A percentile compares a stretch with the other conserved stretches of the same genome.
Evolutionary conservation across 208 protist genomes (phyloP).

Genomic region (Trypanosoma cruzi): DNA sequence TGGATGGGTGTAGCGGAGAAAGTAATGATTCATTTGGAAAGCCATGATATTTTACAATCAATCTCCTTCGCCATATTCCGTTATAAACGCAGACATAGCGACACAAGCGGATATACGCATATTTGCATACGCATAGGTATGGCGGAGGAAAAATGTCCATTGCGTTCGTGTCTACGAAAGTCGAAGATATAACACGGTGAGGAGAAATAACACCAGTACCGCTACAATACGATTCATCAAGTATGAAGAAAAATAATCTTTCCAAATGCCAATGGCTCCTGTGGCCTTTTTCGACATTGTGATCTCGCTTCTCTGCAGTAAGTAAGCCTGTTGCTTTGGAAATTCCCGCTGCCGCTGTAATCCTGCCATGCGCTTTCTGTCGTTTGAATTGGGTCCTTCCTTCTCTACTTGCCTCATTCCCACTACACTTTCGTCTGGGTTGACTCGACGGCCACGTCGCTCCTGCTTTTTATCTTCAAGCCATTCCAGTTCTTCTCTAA

Average conservation of each 20-base stretch:
- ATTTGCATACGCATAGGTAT: slow-evolving; percentile 4
- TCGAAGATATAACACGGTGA: slow-evolving; percentile 13
- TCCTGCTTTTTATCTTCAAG: slow-evolving; percentile 12
- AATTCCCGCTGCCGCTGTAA: background rate
- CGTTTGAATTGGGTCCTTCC: background rate
- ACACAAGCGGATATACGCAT: too few species aligned
- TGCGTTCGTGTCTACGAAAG: background rate
- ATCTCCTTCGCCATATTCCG: background rate
- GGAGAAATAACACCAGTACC: background rate
- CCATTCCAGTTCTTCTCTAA: slow-evolving; percentile 64
- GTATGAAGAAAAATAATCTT: slow-evolving; percentile 1
- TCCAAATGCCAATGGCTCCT: background rate
- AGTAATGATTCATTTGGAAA: too few species aligned
- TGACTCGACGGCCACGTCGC: background rate
- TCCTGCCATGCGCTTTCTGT: background rate
- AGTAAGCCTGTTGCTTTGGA: background rate
- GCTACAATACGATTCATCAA: background rate
- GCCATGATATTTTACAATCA: background rate
- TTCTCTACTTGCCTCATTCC: background rate
- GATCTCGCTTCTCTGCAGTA: background rate
- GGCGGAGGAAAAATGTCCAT: background rate
- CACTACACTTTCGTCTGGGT: background rate
- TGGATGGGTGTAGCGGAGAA: too few species aligned
- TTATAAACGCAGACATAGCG: background rate
- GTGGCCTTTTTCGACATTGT: too few species aligned